Conservation (phyloP, 2,329 filamentous ascomycete genomes). For the Nothophaeocryptopus gaeumannii region DNA sequence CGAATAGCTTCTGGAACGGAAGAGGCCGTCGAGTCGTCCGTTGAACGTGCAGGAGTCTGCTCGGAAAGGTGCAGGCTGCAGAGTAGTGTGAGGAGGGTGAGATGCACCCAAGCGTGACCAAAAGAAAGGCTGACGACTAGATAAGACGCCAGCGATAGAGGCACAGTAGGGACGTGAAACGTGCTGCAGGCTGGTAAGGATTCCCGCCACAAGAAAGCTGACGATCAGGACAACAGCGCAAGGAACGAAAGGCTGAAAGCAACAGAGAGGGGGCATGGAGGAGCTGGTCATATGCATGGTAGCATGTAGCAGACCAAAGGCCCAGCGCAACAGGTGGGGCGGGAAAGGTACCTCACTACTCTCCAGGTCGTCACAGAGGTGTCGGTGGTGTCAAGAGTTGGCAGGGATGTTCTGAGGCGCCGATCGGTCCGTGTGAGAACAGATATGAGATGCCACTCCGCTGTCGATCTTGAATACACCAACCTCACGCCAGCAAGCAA, state of each 20-base stretch:
- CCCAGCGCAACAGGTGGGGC: too few relatives aligned
- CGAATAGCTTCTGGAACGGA: slow-evolving; percentile 16
- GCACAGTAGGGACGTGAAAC: slow-evolving; percentile 19
- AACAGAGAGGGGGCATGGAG: slow-evolving; percentile 4
- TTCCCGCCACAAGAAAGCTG: slow-evolving; percentile 19
- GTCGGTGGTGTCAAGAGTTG: too few relatives aligned
- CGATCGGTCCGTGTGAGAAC: too few relatives aligned
- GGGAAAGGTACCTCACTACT: too few relatives aligned
- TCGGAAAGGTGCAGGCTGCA: slow-evolving; percentile 16
- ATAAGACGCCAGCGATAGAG: too few relatives aligned
- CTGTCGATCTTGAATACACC: too few relatives aligned
- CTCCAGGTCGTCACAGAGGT: too few relatives aligned
- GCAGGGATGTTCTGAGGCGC: too few relatives aligned
- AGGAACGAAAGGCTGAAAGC: slow-evolving; percentile 18
- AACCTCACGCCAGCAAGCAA: too few relatives aligned
- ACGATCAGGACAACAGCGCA: neutral
- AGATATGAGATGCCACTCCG: too few relatives aligned
- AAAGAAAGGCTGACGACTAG: slow-evolving; percentile 13
- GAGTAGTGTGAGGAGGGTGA: neutral
- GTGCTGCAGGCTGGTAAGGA: slow-evolving; percentile 16
- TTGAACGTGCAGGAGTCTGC: slow-evolving; percentile 8
- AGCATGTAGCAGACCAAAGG: too few relatives aligned
- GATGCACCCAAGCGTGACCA: slow-evolving; percentile 14
- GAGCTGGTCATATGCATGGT: too few relatives aligned
- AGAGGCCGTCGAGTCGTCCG: slow-evolving; percentile 17